These are phyloP conservation scores for Tephrocybe sp. DNA, from an alignment of 768 basidiomycete genomes.

Conservation along the genomic window DNA sequence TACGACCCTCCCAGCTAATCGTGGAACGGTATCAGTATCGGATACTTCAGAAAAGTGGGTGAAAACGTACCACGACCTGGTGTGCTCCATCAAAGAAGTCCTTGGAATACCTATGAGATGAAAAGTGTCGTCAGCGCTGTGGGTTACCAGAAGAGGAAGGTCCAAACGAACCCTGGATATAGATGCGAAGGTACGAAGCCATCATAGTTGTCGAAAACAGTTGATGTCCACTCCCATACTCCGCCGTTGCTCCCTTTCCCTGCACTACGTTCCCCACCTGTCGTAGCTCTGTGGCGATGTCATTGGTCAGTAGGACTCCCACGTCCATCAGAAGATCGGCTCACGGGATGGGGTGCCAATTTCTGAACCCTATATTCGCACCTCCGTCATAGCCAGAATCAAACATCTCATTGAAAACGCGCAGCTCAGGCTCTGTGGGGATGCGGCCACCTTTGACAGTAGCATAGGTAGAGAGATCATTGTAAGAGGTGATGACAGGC, in stretches of 20 bases:
- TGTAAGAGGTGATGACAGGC: conserved; percentile 82
- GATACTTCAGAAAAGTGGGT: not conserved
- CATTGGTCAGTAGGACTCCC: not conserved
- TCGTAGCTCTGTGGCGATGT: conserved; percentile 54
- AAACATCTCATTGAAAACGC: conserved; percentile 75
- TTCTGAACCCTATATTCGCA: conserved; percentile 83
- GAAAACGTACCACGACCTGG: conserved; percentile 75
- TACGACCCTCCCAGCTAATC: conserved; percentile 86
- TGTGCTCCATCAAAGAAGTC: conserved; percentile 94
- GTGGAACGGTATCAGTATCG: conserved; percentile 9
- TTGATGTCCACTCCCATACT: conserved; percentile 98
- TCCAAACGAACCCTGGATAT: conserved; percentile 75
- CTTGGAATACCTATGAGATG: conserved; percentile 52
- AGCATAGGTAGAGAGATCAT: conserved; percentile 79
- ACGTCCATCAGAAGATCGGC: conserved; percentile 27
- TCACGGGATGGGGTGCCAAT: conserved; percentile 93
- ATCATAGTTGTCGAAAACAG: conserved; percentile 65
- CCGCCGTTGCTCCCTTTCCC: conserved; percentile 87
- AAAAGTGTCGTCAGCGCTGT: not conserved
- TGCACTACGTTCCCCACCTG: conserved; percentile 48
- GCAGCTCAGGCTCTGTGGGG: conserved; percentile 87
- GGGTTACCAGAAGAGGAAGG: not conserved
- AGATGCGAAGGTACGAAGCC: conserved; percentile 75
- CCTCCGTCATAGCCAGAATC: conserved; percentile 74
- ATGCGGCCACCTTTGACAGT: conserved; percentile 88